Conservation (phyloP, 23 red algal species). For the Gracilaria caudata region DNA sequence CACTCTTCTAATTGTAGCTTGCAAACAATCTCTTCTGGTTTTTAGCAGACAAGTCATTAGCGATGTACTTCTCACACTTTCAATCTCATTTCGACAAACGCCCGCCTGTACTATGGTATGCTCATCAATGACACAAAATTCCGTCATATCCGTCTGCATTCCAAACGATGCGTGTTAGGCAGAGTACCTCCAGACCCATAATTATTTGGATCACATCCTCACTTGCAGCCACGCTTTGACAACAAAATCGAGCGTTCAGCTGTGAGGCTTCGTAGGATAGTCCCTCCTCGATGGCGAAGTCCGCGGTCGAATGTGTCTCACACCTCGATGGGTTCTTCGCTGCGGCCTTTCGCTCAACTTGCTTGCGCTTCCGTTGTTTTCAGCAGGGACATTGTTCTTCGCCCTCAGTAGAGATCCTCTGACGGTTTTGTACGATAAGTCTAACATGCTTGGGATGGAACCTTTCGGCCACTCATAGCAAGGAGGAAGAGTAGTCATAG, state of each 20-base stretch:
- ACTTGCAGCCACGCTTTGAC: background rate
- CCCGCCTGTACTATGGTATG: background rate
- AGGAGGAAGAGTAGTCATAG: slow-evolving; percentile 37
- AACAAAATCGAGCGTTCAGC: background rate
- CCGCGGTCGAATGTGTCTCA: background rate
- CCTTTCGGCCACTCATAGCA: slow-evolving; percentile 65
- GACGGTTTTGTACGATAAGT: slow-evolving; percentile 49
- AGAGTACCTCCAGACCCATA: too few relatives aligned
- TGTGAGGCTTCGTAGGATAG: background rate
- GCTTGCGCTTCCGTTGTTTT: background rate
- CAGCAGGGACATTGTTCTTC: background rate
- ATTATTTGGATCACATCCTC: background rate
- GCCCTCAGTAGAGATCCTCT: slow-evolving; percentile 7
- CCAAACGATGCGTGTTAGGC: background rate
- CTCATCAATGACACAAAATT: background rate
- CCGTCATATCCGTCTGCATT: background rate
- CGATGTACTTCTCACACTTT: background rate
- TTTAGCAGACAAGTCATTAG: background rate
- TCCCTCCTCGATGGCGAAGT: background rate
- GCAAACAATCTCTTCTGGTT: background rate
- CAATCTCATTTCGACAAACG: background rate
- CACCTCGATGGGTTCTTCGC: background rate
- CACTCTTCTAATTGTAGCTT: background rate
- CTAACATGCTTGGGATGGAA: slow-evolving; percentile 24
- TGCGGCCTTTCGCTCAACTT: background rate